phyloP scores from a whole-genome alignment of 2,329 filamentous ascomycete genomes.

The Exophiala spinifera region DNA sequence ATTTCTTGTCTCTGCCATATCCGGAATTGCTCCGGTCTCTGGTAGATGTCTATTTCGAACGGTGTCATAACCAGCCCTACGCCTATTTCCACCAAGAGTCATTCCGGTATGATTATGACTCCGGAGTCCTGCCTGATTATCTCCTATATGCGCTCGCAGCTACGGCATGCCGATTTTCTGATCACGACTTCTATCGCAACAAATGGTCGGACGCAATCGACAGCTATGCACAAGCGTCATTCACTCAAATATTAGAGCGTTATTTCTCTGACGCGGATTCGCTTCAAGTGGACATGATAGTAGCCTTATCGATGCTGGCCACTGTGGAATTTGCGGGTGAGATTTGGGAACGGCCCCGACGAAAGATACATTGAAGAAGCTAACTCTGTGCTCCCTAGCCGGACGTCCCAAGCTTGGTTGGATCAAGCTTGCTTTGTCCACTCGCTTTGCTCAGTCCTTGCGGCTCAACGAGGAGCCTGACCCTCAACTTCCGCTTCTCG shows the following conservation, averaged over 20 bases:
- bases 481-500: constrained; percentile 50
- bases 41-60: constrained; percentile 35
- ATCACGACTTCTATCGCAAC: constrained; percentile 31
- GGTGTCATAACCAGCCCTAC: constrained; percentile 41
- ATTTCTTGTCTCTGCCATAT: constrained; percentile 6
- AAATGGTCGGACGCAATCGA: constrained; percentile 24
- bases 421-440: constrained; percentile 37
- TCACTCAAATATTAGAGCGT: constrained; percentile 35
- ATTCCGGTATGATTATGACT: constrained; percentile 34
- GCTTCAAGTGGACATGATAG: constrained; percentile 36
- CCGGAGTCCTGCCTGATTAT: constrained; percentile 31
- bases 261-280: constrained; percentile 34
- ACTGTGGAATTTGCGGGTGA: constrained; percentile 41
- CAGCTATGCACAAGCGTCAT: constrained; percentile 34
- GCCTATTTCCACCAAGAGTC: constrained; percentile 37
- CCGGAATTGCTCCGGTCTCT: neutral
- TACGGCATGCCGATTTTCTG: constrained; percentile 34
- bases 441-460: constrained; percentile 61
- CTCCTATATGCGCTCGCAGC: constrained; percentile 36
- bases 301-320: constrained; percentile 38
- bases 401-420: constrained; percentile 28
- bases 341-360: constrained; percentile 2
- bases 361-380: constrained; percentile 27
- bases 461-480: constrained; percentile 33
- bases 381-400: constrained; percentile 16